A percentile compares a stretch with the other conserved stretches of the same genome.
Evolutionary conservation across 768 basidiomycete species (phyloP).

Genomic region (Tricholoma flavovirens): DNA sequence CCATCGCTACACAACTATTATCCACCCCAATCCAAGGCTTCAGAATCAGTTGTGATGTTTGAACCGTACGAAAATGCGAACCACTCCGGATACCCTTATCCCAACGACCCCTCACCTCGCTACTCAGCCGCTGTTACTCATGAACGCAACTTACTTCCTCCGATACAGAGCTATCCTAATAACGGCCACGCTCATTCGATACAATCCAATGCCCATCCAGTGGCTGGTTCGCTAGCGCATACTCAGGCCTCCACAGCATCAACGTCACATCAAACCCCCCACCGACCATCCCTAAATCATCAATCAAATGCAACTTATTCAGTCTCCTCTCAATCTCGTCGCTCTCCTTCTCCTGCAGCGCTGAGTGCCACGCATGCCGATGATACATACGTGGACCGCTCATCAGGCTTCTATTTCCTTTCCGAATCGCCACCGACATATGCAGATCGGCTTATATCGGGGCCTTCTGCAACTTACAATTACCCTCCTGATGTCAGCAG

Average conservation of each 20-base stretch:
- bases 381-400: neutral
- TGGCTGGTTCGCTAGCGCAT: neutral
- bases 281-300: neutral
- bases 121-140: neutral
- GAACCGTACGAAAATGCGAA: slow-evolving; percentile 31
- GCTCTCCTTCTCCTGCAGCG: neutral
- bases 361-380: neutral
- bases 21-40: slow-evolving; percentile 19
- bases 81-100: slow-evolving; percentile 14
- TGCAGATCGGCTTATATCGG: neutral
- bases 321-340: neutral
- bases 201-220: neutral
- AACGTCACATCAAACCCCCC: neutral
- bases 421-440: neutral
- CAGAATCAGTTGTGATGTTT: slow-evolving; percentile 34
- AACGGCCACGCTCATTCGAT: neutral
- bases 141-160: neutral
- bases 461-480: neutral
- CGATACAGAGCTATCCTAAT: neutral
- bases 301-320: neutral
- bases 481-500: neutral
- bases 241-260: neutral
- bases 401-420: neutral
- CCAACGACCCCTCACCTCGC: neutral
- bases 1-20: slow-evolving; percentile 28